phyloP scores from a whole-genome alignment of 768 basidiomycete genomes.

The Naematelia aurantialba region DNA sequence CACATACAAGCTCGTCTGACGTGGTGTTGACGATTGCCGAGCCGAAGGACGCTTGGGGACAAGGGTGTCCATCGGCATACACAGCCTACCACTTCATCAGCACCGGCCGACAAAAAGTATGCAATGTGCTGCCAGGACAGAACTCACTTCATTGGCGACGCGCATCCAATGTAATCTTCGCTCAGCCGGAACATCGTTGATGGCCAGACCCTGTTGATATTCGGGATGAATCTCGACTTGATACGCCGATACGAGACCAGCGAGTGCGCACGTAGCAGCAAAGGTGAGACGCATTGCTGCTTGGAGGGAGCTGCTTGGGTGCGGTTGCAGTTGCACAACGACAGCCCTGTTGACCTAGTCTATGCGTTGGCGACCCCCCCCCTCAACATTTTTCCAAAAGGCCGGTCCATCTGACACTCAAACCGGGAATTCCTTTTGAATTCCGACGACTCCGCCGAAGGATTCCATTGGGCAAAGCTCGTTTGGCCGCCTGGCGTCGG shows the following conservation, averaged over 20 bases:
- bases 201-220: slow-evolving; percentile 23
- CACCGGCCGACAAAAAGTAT: neutral
- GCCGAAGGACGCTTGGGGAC: slow-evolving; percentile 35
- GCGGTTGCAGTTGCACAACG: too few species aligned
- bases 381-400: too few species aligned
- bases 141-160: slow-evolving; percentile 24
- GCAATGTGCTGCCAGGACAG: neutral
- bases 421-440: neutral
- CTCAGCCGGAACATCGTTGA: slow-evolving; percentile 29
- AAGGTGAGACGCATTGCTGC: neutral
- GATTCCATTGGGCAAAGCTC: neutral
- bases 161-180: slow-evolving; percentile 28
- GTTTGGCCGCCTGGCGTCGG: too few species aligned
- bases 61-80: slow-evolving; percentile 36
- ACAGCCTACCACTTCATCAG: slow-evolving; percentile 11
- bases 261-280: slow-evolving; percentile 1
- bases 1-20: slow-evolving; percentile 36
- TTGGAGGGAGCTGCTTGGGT: too few species aligned
- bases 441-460: neutral
- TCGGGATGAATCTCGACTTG: slow-evolving; percentile 32
- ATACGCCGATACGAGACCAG: slow-evolving; percentile 9
- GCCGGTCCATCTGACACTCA: too few species aligned
- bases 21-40: slow-evolving; percentile 41
- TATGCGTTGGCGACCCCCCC: too few species aligned
- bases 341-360: too few species aligned